phyloP scores from a whole-genome alignment of 208 protist genomes.

The Leishmania gerbilli region DNA sequence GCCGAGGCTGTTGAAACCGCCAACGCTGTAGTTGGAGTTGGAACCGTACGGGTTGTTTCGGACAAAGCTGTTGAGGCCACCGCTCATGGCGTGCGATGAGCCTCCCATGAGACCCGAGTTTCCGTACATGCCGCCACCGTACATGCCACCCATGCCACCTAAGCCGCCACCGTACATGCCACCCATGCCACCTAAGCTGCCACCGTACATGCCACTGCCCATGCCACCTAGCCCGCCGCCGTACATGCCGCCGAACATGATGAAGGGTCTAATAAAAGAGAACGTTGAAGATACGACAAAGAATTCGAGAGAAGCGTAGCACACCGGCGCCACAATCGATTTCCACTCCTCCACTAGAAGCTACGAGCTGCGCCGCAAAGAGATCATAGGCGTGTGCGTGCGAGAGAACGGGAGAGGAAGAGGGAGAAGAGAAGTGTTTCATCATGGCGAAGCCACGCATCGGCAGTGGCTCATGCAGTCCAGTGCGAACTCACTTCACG shows the following conservation, averaged over 20 bases:
- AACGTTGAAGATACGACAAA: neutral
- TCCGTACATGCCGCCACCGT: conserved; percentile 29
- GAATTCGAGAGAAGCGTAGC: neutral
- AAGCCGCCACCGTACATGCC: conserved; percentile 50
- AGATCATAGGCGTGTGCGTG: neutral
- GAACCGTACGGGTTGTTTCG: conserved; percentile 17
- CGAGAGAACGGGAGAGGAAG: neutral
- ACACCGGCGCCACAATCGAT: neutral
- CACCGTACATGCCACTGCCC: conserved; percentile 8
- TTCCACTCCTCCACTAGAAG: neutral
- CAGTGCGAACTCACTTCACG: neutral
- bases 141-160: conserved; percentile 10
- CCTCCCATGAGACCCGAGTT: conserved; percentile 15
- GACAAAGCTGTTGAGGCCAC: conserved; percentile 23
- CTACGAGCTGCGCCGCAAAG: neutral
- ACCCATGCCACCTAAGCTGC: conserved; percentile 23
- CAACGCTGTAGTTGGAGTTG: conserved; percentile 16
- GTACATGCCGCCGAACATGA: conserved; percentile 21
- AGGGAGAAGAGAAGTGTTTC: neutral
- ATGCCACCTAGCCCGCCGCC: conserved; percentile 10
- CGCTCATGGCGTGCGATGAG: conserved; percentile 23
- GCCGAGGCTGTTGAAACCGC: neutral
- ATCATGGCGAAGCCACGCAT: neutral
- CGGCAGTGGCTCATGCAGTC: neutral
- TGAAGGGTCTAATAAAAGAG: neutral